Percentiles rank a stretch among this genome's conserved stretches.
Evolutionary conservation across 2,329 filamentous ascomycete genomes (phyloP).

Genomic region (Penicillium sp.): DNA sequence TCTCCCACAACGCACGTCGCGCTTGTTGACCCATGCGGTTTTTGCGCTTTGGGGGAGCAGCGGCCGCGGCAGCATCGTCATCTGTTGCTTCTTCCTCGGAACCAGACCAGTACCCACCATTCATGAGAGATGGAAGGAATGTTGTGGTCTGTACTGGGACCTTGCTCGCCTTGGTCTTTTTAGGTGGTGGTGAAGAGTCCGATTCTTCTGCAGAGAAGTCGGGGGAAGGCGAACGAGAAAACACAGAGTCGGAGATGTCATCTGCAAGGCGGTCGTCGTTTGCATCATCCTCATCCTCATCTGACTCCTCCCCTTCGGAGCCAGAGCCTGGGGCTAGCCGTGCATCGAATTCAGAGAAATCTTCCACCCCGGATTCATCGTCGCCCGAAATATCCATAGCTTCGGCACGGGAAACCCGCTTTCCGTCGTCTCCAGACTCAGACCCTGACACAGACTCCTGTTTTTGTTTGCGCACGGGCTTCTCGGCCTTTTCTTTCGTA

Average conservation of each 20-base stretch:
- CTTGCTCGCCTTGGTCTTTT: constrained; percentile 26
- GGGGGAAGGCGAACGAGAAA: constrained; percentile 36
- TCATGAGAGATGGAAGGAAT: constrained; percentile 62
- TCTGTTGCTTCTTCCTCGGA: constrained; percentile 55
- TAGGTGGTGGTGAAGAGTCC: constrained; percentile 19
- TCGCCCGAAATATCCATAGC: constrained; percentile 25
- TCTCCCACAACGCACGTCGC: constrained; percentile 61
- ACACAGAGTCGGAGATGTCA: constrained; percentile 34
- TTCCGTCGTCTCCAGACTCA: constrained; percentile 11
- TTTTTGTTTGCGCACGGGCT: neutral
- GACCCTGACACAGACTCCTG: constrained; percentile 13
- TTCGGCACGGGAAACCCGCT: constrained; percentile 1
- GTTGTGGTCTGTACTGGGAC: constrained; percentile 44
- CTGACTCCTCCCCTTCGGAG: constrained; percentile 25
- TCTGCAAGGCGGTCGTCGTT: constrained; percentile 21
- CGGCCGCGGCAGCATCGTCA: constrained; percentile 36
- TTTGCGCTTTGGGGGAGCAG: constrained; percentile 48
- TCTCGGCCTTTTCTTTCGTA: constrained; percentile 12
- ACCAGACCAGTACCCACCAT: constrained; percentile 64
- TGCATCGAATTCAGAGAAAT: constrained; percentile 34
- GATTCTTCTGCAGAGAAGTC: constrained; percentile 13
- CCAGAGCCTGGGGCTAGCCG: constrained; percentile 35
- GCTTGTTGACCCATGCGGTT: constrained; percentile 65
- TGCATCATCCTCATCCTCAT: constrained; percentile 18
- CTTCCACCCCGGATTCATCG: constrained; percentile 28